phyloP scores from a whole-genome alignment of 2,329 filamentous ascomycete species.

The Paraconiothyrium sp. region DNA sequence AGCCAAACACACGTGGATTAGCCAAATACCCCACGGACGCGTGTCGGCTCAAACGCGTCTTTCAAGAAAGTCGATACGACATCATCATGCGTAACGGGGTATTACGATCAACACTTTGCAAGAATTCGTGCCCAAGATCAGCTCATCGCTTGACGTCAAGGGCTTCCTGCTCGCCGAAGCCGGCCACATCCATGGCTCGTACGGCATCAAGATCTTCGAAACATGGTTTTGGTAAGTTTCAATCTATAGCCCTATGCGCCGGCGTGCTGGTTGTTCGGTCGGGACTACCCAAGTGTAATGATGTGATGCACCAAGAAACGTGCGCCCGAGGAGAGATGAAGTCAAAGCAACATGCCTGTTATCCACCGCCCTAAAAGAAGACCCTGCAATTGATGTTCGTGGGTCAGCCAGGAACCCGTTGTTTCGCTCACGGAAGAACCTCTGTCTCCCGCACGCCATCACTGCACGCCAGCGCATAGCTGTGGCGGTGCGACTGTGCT shows the following conservation, averaged over 20 bases:
- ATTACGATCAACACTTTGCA: conserved; percentile 39
- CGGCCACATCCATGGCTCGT: conserved; percentile 19
- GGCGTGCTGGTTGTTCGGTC: conserved; percentile 1
- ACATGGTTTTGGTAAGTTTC: conserved; percentile 23
- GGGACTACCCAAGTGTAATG: conserved; percentile 4
- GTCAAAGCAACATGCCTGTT: conserved; percentile 14
- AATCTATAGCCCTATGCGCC: conserved; percentile 16
- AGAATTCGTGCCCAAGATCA: conserved; percentile 37
- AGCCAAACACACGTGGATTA: conserved; percentile 17
- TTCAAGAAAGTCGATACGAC: conserved; percentile 13
- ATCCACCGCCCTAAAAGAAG: background rate
- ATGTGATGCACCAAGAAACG: background rate
- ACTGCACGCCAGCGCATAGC: conserved; percentile 19
- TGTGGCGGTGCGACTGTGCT: conserved; percentile 34
- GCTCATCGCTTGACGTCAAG: conserved; percentile 29
- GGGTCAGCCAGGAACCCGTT: conserved; percentile 1
- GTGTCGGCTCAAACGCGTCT: conserved; percentile 22
- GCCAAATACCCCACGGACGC: conserved; percentile 2
- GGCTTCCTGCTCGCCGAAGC: conserved; percentile 28
- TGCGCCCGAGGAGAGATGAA: conserved; percentile 10
- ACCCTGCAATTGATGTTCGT: background rate
- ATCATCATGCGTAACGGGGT: conserved; percentile 21
- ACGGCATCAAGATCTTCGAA: conserved; percentile 27
- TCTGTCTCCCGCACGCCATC: conserved; percentile 8
- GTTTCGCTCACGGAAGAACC: conserved; percentile 16